Percentiles rank a stretch among this genome's conserved stretches.
Evolutionary conservation across 805 yeast species (phyloP).

Genomic region (Ogataea henricii): DNA sequence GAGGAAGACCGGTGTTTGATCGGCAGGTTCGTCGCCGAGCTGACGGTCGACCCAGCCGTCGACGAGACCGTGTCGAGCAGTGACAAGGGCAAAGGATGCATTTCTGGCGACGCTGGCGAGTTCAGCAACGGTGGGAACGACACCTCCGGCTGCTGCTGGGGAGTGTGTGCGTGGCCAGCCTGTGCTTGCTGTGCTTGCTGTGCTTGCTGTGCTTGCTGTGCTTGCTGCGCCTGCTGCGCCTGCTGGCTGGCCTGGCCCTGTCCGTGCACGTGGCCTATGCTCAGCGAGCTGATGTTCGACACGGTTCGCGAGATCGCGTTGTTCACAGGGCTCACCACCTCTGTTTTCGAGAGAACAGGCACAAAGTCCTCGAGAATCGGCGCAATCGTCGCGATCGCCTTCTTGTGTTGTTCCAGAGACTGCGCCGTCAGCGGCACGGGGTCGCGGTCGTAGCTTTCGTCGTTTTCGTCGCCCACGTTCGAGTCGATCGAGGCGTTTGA

Average conservation of each 20-base stretch:
- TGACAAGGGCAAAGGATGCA: slow-evolving; percentile 4
- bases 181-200: too few relatives aligned
- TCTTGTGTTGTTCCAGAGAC: slow-evolving; percentile 40
- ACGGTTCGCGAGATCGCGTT: slow-evolving; percentile 35
- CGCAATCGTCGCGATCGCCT: slow-evolving; percentile 77
- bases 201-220: not conserved
- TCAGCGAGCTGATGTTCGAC: slow-evolving; percentile 34
- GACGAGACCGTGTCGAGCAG: slow-evolving; percentile 8
- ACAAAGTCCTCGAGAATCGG: slow-evolving; percentile 71
- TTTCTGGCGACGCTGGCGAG: slow-evolving; percentile 9
- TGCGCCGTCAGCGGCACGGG: slow-evolving; percentile 35
- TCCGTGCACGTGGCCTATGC: slow-evolving; percentile 25
- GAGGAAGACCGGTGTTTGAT: slow-evolving; percentile 33
- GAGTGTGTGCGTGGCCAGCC: not conserved
- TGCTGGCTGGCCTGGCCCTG: slow-evolving; percentile 5
- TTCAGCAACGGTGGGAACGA: not conserved
- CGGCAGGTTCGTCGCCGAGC: slow-evolving; percentile 13
- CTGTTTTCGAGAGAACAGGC: slow-evolving; percentile 62
- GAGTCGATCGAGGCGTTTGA: slow-evolving; percentile 28
- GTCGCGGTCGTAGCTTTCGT: slow-evolving; percentile 25
- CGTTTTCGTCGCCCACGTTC: slow-evolving; percentile 21
- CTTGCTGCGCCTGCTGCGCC: not conserved
- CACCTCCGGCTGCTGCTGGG: slow-evolving; percentile 1
- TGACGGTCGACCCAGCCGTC: slow-evolving; percentile 17
- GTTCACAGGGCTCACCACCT: slow-evolving; percentile 36